Percentiles rank a stretch among this genome's conserved stretches.
Evolutionary conservation across 108 stramenopile genomes (phyloP).

Genomic region (Discostella pseudostelligera): DNA sequence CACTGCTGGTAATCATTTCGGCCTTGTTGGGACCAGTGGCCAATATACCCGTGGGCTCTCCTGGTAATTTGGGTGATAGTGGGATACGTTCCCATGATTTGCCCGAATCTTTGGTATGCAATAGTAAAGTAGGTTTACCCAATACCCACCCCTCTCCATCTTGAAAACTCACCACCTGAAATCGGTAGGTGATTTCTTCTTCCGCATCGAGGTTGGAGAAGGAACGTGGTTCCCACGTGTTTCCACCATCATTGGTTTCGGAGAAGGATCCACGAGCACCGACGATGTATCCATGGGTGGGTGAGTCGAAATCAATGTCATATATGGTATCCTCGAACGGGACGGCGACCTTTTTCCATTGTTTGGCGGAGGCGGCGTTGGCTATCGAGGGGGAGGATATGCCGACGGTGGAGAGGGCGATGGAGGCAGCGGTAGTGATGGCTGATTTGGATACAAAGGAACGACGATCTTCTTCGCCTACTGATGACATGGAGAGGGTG

Average conservation of each 20-base stretch:
- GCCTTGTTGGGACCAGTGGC: constrained; percentile 87
- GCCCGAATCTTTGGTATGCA: constrained; percentile 93
- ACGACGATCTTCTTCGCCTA: constrained; percentile 55
- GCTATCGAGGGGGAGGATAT: constrained; percentile 36
- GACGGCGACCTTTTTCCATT: constrained; percentile 78
- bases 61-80: constrained; percentile 95
- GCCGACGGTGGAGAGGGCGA: constrained; percentile 47
- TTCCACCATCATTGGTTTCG: constrained; percentile 93
- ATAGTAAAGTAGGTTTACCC: constrained; percentile 91
- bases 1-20: constrained; percentile 94
- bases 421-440: constrained; percentile 49
- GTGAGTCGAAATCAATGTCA: constrained; percentile 93
- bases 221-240: constrained; percentile 90
- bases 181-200: constrained; percentile 93
- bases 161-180: constrained; percentile 83
- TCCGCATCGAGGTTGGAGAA: constrained; percentile 96
- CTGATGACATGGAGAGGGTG: background rate
- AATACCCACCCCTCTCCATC: constrained; percentile 96
- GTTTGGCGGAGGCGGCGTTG: constrained; percentile 59
- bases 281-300: constrained; percentile 94
- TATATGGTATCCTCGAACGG: constrained; percentile 91
- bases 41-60: constrained; percentile 89
- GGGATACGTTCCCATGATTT: constrained; percentile 97
- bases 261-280: constrained; percentile 96
- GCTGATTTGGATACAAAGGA: constrained; percentile 71